Evolutionary conservation across 305 asterid genomes (phyloP), one percentile per base, ranked within the genome.

Genomic region (Solanum chacoense): DNA sequence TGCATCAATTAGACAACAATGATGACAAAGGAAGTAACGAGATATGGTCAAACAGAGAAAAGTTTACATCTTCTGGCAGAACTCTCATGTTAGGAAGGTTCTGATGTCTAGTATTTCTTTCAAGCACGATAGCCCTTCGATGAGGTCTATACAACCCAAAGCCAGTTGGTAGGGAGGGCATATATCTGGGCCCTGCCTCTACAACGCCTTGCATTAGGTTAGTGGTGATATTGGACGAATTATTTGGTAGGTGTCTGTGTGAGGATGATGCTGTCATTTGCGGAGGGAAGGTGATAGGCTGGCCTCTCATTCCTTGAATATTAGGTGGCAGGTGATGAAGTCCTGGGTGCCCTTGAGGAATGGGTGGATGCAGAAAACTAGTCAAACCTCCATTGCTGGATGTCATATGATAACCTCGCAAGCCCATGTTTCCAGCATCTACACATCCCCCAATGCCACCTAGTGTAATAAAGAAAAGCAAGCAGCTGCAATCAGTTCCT

Each of bases 61-160:
- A 69, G 86, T 88, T 91, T 95, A 97, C 92, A 83, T 93, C 94
- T 90, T 93, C 95, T 72, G 93, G 94, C 88, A 97, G 91, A 91
- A 96, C 93, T 94, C 98, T 95, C 94, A 94, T 91, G 89, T 94
- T 95, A 85, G 96, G 98, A 90, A 92, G 87, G 87, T 65, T 92
- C 37, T 93, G 95, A 72, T 91, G 94, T 50, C 85, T 50, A 35
- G 89, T 36, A 91, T 88, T 95, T 88, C 93, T 85, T 87, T 94
- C 98, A 29, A 92, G 86, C 88, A 93, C 74, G 87, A 93, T 88
- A 85, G 94, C 99, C 93, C 98, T 93, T 72, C 90, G 94, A 77
- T 92, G 98, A 91, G 98, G 98, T 91, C 93, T 91, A 92, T 92
- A 92, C 26, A 94, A 74, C 90, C 94, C 92, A 73, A 96, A 91